Evolutionary conservation across 371 early-diverging fungal genomes (phyloP), one percentile per base, ranked within the genome.

Genomic region (Entomophthora muscae): DNA sequence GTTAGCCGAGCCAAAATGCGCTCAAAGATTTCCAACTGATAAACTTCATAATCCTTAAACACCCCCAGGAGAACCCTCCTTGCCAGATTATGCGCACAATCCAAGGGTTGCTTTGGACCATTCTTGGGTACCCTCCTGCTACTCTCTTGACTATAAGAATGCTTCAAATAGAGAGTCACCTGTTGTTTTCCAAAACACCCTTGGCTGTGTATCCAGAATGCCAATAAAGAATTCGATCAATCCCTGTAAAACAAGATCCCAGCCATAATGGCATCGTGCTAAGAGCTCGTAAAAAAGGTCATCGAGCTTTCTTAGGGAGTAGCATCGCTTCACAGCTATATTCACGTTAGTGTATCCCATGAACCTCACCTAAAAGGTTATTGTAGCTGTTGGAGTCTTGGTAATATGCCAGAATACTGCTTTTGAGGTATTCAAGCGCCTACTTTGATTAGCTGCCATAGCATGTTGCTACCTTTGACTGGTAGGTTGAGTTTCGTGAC

Each of bases 171-270:
- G n/a, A n/a, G n/a, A n/a, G 12, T 30, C 13, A 61, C 61, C 61
- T 42, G 42, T 28, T 23, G 42, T 3, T 24, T 33, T 12, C 23
- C 28, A 21, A 33, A 61, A 61, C 21, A 26, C 17, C 27, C 27
- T 10, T 5, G 61, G 61, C 26, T 33, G 33, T 12, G 61, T n/a
- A 33, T 61, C 61, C 10, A 61, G 61, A 28, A 61, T 61, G 26
- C 5, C 31, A 26, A 61, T 51, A 61, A 23, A 61, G 33, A 61
- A 61, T 10, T 61, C 61, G 22, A 61, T 42, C 17, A 61, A 21
- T 17, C 61, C 61, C 21, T 61, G 61, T 5, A 33, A 10, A 12
- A 61, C 61, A 12, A 32, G 61, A 2, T 61, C 61, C 61, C 61
- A 61, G 13, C 61, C 61, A 51, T 28, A 33, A 13, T 51, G 23